Conservation (phyloP, 371 early-diverging fungal genomes). For the Syncephalis fuscata region DNA sequence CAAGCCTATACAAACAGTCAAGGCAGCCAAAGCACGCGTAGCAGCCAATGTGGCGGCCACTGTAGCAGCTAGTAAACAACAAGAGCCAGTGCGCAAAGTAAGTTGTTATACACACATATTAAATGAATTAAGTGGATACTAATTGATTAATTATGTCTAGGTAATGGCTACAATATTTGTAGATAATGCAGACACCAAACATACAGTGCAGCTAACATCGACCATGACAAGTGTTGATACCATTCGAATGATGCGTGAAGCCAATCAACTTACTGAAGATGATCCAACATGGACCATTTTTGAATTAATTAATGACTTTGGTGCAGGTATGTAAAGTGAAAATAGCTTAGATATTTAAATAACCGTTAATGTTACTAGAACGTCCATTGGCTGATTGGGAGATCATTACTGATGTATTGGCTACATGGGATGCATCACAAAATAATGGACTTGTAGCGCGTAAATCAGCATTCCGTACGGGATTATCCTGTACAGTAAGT, state of each 20-base stretch:
- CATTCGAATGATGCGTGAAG: slow-evolving; percentile 39
- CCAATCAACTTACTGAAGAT: slow-evolving; percentile 32
- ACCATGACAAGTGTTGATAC: slow-evolving; percentile 56
- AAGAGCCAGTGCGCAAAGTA: no score
- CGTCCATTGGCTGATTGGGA: slow-evolving; percentile 84
- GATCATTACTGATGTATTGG: slow-evolving; percentile 55
- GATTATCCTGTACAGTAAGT: slow-evolving; percentile 24
- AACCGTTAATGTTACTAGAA: slow-evolving; percentile 24
- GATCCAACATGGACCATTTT: slow-evolving; percentile 68
- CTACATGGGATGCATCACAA: slow-evolving; percentile 53
- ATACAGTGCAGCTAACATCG: slow-evolving; percentile 43
- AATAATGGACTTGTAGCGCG: slow-evolving; percentile 59
- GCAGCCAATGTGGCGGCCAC: no score
- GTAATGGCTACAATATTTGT: no score
- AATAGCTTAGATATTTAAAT: not conserved
- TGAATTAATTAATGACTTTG: slow-evolving; percentile 69
- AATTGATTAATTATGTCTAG: no score
- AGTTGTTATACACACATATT: no score
- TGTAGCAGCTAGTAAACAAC: no score
- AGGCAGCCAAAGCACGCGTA: no score
- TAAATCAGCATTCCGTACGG: slow-evolving; percentile 33
- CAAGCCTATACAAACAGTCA: no score
- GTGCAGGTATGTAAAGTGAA: slow-evolving; percentile 24
- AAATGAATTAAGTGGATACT: no score
- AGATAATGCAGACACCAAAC: no score